Evolutionary conservation across 345 rosid species (phyloP).

Genomic region (Ceriops tagal): DNA sequence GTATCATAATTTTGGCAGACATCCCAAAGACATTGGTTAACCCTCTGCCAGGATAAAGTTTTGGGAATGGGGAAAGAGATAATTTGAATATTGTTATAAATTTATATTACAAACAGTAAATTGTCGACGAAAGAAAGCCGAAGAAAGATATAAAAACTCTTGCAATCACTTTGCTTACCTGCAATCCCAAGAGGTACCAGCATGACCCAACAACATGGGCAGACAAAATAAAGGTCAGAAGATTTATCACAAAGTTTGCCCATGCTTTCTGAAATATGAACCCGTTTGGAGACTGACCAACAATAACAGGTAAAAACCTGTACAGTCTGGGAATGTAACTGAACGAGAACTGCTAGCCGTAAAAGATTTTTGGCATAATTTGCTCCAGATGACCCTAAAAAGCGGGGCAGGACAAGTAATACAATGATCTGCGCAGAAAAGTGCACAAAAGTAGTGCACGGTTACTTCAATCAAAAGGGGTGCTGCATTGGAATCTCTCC

Average conservation of each 20-base stretch:
- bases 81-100: neutral
- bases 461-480: too few relatives aligned
- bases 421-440: conserved; percentile 52
- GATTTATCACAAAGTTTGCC: conserved; percentile 81
- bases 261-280: conserved; percentile 85
- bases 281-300: conserved; percentile 69
- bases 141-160: neutral
- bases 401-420: conserved; percentile 39
- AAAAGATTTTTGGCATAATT: conserved; percentile 62
- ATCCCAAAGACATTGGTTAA: conserved; percentile 71
- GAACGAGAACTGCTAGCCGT: conserved; percentile 57
- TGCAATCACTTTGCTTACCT: conserved; percentile 39
- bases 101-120: neutral
- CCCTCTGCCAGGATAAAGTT: conserved; percentile 53
- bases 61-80: neutral
- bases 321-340: conserved; percentile 71
- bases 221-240: conserved; percentile 64
- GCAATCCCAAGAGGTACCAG: conserved; percentile 89
- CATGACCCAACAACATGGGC: conserved; percentile 77
- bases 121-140: neutral
- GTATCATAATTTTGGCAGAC: conserved; percentile 39
- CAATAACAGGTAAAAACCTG: conserved; percentile 64
- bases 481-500: too few relatives aligned
- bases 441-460: too few relatives aligned
- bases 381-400: conserved; percentile 47